These are phyloP conservation scores for Physcia stellaris DNA, from an alignment of 495 filamentous ascomycete species.

Conservation along the genomic window DNA sequence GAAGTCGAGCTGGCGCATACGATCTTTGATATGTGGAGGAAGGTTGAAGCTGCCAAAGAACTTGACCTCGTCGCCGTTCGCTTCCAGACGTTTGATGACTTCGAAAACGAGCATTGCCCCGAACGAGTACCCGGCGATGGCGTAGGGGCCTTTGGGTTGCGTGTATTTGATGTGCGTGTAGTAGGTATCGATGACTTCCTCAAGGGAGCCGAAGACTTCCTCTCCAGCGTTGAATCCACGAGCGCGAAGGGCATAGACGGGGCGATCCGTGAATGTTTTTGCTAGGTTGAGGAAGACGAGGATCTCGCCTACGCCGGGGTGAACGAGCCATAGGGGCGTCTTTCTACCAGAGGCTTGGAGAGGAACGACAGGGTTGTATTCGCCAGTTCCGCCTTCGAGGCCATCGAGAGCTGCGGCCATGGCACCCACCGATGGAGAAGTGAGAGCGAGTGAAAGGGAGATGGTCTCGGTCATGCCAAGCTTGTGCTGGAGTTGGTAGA, in stretches of 20 bases:
- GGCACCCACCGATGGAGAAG: constrained; percentile 22
- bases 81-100: constrained; percentile 31
- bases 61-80: constrained; percentile 15
- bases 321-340: constrained; percentile 41
- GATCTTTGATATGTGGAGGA: constrained; percentile 38
- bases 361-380: constrained; percentile 34
- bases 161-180: constrained; percentile 24
- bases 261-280: constrained; percentile 32
- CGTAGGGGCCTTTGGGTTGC: constrained; percentile 42
- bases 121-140: constrained; percentile 41
- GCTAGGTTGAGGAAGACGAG: constrained; percentile 41
- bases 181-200: constrained; percentile 29
- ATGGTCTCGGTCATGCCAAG: constrained; percentile 11
- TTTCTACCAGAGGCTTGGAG: constrained; percentile 30
- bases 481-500: constrained; percentile 14
- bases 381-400: constrained; percentile 6
- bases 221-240: constrained; percentile 34
- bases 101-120: constrained; percentile 44
- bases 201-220: constrained; percentile 21
- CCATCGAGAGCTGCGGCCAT: constrained; percentile 20
- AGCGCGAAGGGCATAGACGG: constrained; percentile 39
- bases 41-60: constrained; percentile 23
- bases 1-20: constrained; percentile 37
- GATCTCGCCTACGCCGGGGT: constrained; percentile 43
- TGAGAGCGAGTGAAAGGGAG: constrained; percentile 27